These are phyloP conservation scores for Raffaelea albimanens DNA, from an alignment of 2,329 filamentous ascomycete species.

Conservation along the genomic window DNA sequence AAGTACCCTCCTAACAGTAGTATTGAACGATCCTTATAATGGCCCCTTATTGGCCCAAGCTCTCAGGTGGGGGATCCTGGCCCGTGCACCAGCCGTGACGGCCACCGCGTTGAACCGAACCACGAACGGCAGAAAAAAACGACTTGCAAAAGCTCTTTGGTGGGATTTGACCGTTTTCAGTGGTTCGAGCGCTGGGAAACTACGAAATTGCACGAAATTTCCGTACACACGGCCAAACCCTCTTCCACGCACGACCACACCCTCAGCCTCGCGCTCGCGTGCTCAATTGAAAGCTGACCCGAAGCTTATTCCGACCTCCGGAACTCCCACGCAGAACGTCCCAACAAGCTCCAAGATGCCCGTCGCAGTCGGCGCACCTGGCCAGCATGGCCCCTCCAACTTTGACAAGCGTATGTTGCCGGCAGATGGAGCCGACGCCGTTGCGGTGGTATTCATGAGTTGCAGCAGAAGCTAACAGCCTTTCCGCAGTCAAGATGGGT, in stretches of 20 bases:
- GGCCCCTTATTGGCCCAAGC: conserved; percentile 6
- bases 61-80: conserved; percentile 5
- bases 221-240: too few species aligned
- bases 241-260: too few species aligned
- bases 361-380: conserved; percentile 17
- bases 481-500: conserved; percentile 79
- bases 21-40: not conserved
- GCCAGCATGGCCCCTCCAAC: conserved; percentile 34
- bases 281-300: too few species aligned
- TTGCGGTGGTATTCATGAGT: too few species aligned
- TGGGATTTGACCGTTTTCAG: too few species aligned
- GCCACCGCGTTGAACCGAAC: conserved; percentile 4
- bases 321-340: too few species aligned
- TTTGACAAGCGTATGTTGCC: conserved; percentile 35
- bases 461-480: too few species aligned
- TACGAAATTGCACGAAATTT: too few species aligned
- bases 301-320: too few species aligned
- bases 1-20: not conserved
- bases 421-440: not conserved
- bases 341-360: conserved; percentile 19
- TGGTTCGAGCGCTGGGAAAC: too few species aligned
- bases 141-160: not conserved
- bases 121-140: conserved; percentile 1
- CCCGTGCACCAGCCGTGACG: conserved; percentile 7
- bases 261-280: too few species aligned